A percentile compares a stretch with the other conserved stretches of the same genome.
phyloP scores from a whole-genome alignment of 1,284 basidiomycete species.

The Mycosarcoma mackinlayi region DNA sequence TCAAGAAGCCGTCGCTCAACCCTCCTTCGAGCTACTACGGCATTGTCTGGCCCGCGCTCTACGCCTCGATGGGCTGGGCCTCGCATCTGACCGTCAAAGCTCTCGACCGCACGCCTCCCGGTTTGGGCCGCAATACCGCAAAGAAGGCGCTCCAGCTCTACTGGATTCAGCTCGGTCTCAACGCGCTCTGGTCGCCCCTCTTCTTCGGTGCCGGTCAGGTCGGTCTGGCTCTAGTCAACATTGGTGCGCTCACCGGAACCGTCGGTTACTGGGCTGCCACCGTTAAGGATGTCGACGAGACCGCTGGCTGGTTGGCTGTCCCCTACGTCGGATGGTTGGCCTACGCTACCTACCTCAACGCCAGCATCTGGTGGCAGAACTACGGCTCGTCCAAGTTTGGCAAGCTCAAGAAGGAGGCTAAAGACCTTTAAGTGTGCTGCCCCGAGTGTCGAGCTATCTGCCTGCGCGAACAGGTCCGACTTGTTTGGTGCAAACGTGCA shows the following conservation, averaged over 20 bases:
- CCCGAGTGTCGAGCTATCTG: no score
- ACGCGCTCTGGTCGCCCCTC: slow-evolving; percentile 77
- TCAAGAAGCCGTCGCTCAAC: slow-evolving; percentile 57
- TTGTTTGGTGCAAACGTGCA: no score
- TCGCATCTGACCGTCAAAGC: slow-evolving; percentile 73
- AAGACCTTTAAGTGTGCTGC: slow-evolving; percentile 46
- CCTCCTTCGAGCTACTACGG: slow-evolving; percentile 51
- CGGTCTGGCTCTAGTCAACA: slow-evolving; percentile 74
- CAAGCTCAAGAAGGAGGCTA: slow-evolving; percentile 54
- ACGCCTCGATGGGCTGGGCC: slow-evolving; percentile 76
- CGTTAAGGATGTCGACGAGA: slow-evolving; percentile 64
- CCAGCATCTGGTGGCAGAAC: slow-evolving; percentile 73
- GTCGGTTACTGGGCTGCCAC: slow-evolving; percentile 71
- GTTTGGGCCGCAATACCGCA: slow-evolving; percentile 70
- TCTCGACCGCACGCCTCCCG: slow-evolving; percentile 61
- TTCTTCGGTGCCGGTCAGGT: slow-evolving; percentile 74
- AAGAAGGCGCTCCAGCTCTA: slow-evolving; percentile 75
- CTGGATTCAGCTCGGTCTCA: slow-evolving; percentile 78
- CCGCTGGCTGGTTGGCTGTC: slow-evolving; percentile 43
- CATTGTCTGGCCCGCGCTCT: slow-evolving; percentile 73
- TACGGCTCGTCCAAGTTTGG: slow-evolving; percentile 48
- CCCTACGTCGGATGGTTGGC: slow-evolving; percentile 72
- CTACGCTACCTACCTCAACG: slow-evolving; percentile 79
- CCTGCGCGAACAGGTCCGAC: no score
- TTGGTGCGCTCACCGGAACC: slow-evolving; percentile 74